These are phyloP conservation scores for Wickerhamiella kurtzmanii DNA, from an alignment of 805 yeast species.

Conservation along the genomic window DNA sequence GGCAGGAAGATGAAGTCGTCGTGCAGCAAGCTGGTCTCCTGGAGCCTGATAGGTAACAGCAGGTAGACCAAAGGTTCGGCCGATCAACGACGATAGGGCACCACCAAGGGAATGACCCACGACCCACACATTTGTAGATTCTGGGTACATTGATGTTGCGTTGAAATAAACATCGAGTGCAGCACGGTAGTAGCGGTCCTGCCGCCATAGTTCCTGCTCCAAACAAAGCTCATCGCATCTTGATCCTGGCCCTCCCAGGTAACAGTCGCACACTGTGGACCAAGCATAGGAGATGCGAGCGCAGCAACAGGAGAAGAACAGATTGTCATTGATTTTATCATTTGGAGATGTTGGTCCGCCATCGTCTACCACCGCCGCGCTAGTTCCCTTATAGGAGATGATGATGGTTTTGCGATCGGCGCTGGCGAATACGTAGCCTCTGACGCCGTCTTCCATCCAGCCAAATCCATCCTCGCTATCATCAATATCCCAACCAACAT, in stretches of 20 bases:
- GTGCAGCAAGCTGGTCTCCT: constrained; percentile 74
- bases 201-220: constrained; percentile 57
- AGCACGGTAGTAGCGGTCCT: constrained; percentile 74
- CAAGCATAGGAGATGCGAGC: constrained; percentile 83
- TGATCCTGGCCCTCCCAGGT: constrained; percentile 39
- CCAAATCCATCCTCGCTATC: constrained; percentile 50
- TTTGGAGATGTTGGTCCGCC: constrained; percentile 59
- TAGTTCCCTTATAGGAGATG: constrained; percentile 79
- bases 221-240: constrained; percentile 82
- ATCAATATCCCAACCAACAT: constrained; percentile 21
- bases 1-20: constrained; percentile 74
- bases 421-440: constrained; percentile 81
- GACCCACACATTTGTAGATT: constrained; percentile 58
- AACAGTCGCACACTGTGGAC: constrained; percentile 94
- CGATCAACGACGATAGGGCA: constrained; percentile 63
- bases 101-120: constrained; percentile 97
- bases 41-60: constrained; percentile 88
- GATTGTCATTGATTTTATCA: constrained; percentile 78
- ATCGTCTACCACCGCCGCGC: constrained; percentile 52
- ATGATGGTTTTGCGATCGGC: constrained; percentile 46
- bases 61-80: constrained; percentile 82
- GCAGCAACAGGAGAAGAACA: constrained; percentile 89
- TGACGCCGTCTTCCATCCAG: constrained; percentile 71
- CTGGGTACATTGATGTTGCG: constrained; percentile 54
- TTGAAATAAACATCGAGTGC: constrained; percentile 62